These are phyloP conservation scores for Cruciata laevipes DNA, from an alignment of 257 asterid genomes.

Conservation along the genomic window DNA sequence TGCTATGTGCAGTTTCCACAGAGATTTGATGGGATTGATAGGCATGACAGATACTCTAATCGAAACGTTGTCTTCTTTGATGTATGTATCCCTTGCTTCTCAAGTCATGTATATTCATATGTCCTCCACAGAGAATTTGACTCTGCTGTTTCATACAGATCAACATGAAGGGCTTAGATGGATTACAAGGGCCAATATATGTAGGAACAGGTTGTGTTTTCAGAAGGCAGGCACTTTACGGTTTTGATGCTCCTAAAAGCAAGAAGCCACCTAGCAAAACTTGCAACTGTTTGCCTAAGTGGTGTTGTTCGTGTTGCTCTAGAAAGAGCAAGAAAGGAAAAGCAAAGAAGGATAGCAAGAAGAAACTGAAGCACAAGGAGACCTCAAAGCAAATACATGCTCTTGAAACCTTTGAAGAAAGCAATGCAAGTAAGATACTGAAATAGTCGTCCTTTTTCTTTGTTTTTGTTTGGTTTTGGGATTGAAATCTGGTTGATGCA, in stretches of 20 bases:
- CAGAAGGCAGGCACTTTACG: conserved; percentile 84
- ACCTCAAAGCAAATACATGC: conserved; percentile 90
- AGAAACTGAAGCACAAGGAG: conserved; percentile 65
- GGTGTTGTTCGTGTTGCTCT: conserved; percentile 67
- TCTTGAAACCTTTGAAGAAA: conserved; percentile 88
- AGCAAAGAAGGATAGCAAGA: conserved; percentile 44
- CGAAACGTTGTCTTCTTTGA: conserved; percentile 86
- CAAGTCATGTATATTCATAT: not conserved
- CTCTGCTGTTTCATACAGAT: conserved; percentile 41
- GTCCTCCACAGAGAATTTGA: conserved; percentile 16
- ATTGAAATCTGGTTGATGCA: not conserved
- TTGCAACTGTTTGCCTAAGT: conserved; percentile 84
- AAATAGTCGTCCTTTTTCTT: not conserved
- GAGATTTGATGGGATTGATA: conserved; percentile 91
- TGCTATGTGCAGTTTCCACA: conserved; percentile 94
- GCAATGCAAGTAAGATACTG: conserved; percentile 44
- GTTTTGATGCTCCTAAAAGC: conserved; percentile 67
- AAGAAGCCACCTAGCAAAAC: conserved; percentile 79
- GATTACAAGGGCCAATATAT: conserved; percentile 92
- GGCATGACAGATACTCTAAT: conserved; percentile 81
- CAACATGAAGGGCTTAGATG: conserved; percentile 95
- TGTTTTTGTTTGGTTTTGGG: not conserved
- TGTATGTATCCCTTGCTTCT: conserved; percentile 39
- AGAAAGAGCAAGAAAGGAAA: conserved; percentile 51
- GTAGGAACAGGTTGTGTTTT: conserved; percentile 94